These are phyloP conservation scores for Abortiporus biennis DNA, from an alignment of 1,284 basidiomycete genomes.

Conservation along the genomic window DNA sequence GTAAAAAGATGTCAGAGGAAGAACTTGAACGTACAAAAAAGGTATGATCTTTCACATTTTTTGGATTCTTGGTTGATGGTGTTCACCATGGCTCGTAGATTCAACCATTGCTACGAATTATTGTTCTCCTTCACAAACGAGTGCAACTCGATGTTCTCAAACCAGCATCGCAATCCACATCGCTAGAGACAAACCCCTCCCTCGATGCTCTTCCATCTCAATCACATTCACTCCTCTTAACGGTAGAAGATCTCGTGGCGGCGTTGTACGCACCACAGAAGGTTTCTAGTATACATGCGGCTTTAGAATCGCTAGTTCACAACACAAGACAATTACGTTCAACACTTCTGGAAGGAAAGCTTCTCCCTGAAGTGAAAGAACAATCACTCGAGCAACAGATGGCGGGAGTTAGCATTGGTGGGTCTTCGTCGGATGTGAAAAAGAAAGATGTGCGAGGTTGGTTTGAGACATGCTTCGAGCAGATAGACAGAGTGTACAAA, in stretches of 20 bases:
- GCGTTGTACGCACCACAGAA: constrained; percentile 61
- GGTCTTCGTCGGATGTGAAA: too few species aligned
- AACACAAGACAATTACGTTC: constrained; percentile 31
- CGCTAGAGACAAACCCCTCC: constrained; percentile 16
- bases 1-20: constrained; percentile 21
- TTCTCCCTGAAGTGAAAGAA: constrained; percentile 11
- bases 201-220: constrained; percentile 43
- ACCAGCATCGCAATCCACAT: constrained; percentile 16
- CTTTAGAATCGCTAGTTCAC: constrained; percentile 31
- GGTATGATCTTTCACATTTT: constrained; percentile 13
- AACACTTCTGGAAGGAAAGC: constrained; percentile 13
- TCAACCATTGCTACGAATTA: constrained; percentile 51
- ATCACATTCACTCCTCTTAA: constrained; percentile 45
- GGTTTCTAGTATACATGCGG: constrained; percentile 29
- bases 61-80: not conserved
- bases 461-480: constrained; percentile 58
- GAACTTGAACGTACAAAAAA: constrained; percentile 23
- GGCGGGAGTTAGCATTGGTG: constrained; percentile 21
- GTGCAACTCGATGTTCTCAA: constrained; percentile 45
- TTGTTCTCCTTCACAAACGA: constrained; percentile 56
- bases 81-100: constrained; percentile 30
- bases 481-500: constrained; percentile 34
- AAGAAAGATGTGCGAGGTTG: constrained; percentile 32
- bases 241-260: constrained; percentile 58
- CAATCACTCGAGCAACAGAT: constrained; percentile 24